These are phyloP conservation scores for Cyclocybe aegerita DNA, from an alignment of 768 basidiomycete species.

Conservation along the genomic window DNA sequence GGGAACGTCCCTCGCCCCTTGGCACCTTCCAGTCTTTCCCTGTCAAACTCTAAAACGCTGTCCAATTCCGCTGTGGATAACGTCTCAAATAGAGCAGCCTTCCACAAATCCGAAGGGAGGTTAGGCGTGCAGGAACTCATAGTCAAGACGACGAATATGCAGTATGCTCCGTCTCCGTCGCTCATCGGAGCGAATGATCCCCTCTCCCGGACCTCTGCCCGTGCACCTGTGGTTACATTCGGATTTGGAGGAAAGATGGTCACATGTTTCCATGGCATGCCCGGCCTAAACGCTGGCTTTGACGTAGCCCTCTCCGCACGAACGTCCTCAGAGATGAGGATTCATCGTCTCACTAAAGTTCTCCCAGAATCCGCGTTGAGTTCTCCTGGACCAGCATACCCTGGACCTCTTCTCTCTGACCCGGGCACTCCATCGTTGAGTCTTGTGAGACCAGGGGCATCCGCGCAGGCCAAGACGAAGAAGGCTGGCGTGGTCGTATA, in stretches of 20 bases:
- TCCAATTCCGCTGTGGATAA: neutral
- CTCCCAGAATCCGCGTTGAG: slow-evolving; percentile 67
- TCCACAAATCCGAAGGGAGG: slow-evolving; percentile 8
- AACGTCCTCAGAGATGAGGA: slow-evolving; percentile 64
- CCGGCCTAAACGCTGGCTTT: slow-evolving; percentile 68
- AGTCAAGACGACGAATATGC: slow-evolving; percentile 41
- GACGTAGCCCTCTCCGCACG: slow-evolving; percentile 76
- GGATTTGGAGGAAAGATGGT: slow-evolving; percentile 93
- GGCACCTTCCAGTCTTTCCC: neutral
- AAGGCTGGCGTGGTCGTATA: slow-evolving; percentile 78
- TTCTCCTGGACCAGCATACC: slow-evolving; percentile 58
- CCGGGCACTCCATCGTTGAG: slow-evolving; percentile 61
- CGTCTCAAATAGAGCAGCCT: slow-evolving; percentile 7
- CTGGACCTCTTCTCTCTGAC: slow-evolving; percentile 87
- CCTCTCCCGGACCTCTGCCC: slow-evolving; percentile 67
- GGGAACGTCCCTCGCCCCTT: slow-evolving; percentile 1
- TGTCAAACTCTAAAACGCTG: too few relatives aligned
- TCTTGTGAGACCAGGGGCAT: slow-evolving; percentile 68
- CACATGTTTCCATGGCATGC: slow-evolving; percentile 80
- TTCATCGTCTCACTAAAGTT: slow-evolving; percentile 67
- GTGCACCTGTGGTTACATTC: slow-evolving; percentile 81
- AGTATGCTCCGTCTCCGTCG: slow-evolving; percentile 85
- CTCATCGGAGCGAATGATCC: slow-evolving; percentile 82
- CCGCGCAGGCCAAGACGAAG: slow-evolving; percentile 75
- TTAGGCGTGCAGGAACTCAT: slow-evolving; percentile 31